Evolutionary conservation across 805 yeast genomes (phyloP).

Genomic region (Lachancea kluyveri): DNA sequence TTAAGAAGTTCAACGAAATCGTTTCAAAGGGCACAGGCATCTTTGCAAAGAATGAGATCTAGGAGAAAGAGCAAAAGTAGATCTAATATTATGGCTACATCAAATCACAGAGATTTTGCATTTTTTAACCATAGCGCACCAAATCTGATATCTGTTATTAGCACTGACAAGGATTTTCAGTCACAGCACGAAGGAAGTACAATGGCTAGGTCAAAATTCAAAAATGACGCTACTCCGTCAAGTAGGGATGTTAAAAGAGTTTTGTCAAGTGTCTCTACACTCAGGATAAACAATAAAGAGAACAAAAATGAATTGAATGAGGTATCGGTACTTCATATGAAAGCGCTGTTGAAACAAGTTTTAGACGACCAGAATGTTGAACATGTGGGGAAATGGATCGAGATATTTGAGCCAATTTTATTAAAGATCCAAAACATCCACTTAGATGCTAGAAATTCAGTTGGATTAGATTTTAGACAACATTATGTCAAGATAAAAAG

Average conservation of each 20-base stretch:
- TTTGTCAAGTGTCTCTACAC: slow-evolving; percentile 5
- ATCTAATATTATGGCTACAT: slow-evolving; percentile 29
- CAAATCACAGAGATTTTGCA: slow-evolving; percentile 20
- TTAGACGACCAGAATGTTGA: slow-evolving; percentile 51
- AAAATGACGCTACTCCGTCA: slow-evolving; percentile 6
- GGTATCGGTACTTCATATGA: slow-evolving; percentile 38
- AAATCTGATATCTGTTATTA: slow-evolving; percentile 23
- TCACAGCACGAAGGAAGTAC: slow-evolving; percentile 4
- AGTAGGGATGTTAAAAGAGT: slow-evolving; percentile 8
- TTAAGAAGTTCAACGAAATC: slow-evolving; percentile 40
- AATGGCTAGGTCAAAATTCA: slow-evolving; percentile 3
- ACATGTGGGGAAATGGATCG: slow-evolving; percentile 52
- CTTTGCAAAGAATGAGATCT: slow-evolving; percentile 52
- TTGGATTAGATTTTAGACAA: slow-evolving; percentile 78
- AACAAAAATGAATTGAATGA: slow-evolving; percentile 30
- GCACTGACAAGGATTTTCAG: slow-evolving; percentile 13
- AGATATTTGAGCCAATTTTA: slow-evolving; percentile 44
- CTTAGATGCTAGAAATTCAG: slow-evolving; percentile 55
- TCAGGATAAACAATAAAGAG: slow-evolving; percentile 9
- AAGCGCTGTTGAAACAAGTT: slow-evolving; percentile 50
- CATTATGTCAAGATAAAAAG: slow-evolving; percentile 77
- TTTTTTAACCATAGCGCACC: slow-evolving; percentile 30
- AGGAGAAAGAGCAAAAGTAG: slow-evolving; percentile 48
- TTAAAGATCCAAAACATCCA: slow-evolving; percentile 52
- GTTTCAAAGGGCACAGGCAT: slow-evolving; percentile 59